Conservation (phyloP, 768 basidiomycete species). For the Tylopilus plumbeoviolaceoides region DNA sequence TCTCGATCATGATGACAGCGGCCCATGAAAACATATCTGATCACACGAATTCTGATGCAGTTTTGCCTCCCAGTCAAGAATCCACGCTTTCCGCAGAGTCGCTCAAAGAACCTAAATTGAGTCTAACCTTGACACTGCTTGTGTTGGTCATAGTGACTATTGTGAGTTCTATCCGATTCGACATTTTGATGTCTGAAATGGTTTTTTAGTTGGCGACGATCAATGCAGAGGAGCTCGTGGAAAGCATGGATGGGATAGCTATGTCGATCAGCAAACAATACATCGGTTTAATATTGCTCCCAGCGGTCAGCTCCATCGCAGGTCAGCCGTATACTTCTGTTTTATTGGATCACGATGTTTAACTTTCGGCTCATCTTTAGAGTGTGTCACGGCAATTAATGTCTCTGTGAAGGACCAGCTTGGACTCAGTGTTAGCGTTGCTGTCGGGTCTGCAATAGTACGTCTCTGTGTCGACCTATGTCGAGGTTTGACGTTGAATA, state of each 20-base stretch:
- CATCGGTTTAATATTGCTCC: slow-evolving; percentile 84
- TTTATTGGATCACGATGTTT: background rate
- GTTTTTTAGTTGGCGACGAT: slow-evolving; percentile 45
- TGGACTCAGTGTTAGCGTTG: slow-evolving; percentile 78
- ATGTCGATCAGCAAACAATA: slow-evolving; percentile 76
- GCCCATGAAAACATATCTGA: slow-evolving; percentile 8
- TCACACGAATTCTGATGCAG: slow-evolving; percentile 6
- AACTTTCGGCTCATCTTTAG: slow-evolving; percentile 29
- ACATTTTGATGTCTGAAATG: slow-evolving; percentile 1
- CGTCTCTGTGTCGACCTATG: slow-evolving; percentile 22
- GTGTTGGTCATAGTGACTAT: slow-evolving; percentile 58
- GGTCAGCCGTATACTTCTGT: slow-evolving; percentile 38
- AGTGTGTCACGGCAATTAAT: slow-evolving; percentile 86
- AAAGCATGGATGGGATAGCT: slow-evolving; percentile 78
- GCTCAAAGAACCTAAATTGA: slow-evolving; percentile 53
- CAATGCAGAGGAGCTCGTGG: slow-evolving; percentile 73
- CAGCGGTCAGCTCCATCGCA: slow-evolving; percentile 76
- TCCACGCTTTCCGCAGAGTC: slow-evolving; percentile 17
- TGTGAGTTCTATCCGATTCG: slow-evolving; percentile 37
- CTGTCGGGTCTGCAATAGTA: slow-evolving; percentile 75
- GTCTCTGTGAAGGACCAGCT: slow-evolving; percentile 86
- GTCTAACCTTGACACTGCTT: slow-evolving; percentile 51
- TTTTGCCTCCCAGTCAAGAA: slow-evolving; percentile 12
- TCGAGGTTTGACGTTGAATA: background rate
- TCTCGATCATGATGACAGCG: slow-evolving; percentile 2